A percentile compares a stretch with the other conserved stretches of the same genome.
Evolutionary conservation across 371 early-diverging fungal genomes (phyloP).

Genomic region (Lichtheimia hyalospora): DNA sequence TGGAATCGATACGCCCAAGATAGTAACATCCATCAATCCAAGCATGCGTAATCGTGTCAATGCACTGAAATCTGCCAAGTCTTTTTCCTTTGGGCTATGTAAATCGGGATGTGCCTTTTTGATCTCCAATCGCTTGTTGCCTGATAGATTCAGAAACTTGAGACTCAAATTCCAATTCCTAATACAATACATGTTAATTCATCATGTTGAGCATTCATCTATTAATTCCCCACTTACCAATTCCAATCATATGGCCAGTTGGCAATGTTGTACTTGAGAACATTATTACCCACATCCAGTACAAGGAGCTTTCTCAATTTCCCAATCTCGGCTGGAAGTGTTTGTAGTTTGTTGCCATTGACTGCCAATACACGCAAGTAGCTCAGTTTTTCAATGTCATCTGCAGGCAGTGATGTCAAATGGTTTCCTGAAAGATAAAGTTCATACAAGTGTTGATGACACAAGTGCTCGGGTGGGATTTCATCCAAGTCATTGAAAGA

Average conservation of each 20-base stretch:
- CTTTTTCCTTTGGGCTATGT: slow-evolving; percentile 42
- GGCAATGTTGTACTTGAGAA: slow-evolving; percentile 88
- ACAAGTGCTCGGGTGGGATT: slow-evolving; percentile 61
- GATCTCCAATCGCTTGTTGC: slow-evolving; percentile 88
- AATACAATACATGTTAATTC: neutral
- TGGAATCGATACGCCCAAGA: slow-evolving; percentile 74
- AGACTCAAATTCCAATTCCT: slow-evolving; percentile 90
- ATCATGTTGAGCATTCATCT: neutral
- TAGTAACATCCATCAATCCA: slow-evolving; percentile 88
- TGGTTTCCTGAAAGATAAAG: slow-evolving; percentile 87
- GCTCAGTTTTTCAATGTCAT: slow-evolving; percentile 78
- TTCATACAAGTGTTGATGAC: slow-evolving; percentile 60
- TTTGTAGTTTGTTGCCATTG: slow-evolving; percentile 88
- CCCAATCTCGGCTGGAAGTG: slow-evolving; percentile 87
- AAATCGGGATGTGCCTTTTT: slow-evolving; percentile 59
- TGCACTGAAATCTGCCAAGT: slow-evolving; percentile 77
- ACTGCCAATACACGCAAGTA: slow-evolving; percentile 75
- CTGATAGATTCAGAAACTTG: slow-evolving; percentile 87
- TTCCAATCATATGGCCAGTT: slow-evolving; percentile 98
- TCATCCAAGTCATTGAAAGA: slow-evolving; percentile 86
- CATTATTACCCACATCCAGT: slow-evolving; percentile 86
- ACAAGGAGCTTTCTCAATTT: slow-evolving; percentile 74
- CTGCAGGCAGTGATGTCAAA: slow-evolving; percentile 79
- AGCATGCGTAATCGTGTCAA: slow-evolving; percentile 74
- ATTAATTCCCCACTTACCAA: slow-evolving; percentile 56